Base-by-base conservation (phyloP, 768 basidiomycete species). In the Trametes maxima region DNA sequence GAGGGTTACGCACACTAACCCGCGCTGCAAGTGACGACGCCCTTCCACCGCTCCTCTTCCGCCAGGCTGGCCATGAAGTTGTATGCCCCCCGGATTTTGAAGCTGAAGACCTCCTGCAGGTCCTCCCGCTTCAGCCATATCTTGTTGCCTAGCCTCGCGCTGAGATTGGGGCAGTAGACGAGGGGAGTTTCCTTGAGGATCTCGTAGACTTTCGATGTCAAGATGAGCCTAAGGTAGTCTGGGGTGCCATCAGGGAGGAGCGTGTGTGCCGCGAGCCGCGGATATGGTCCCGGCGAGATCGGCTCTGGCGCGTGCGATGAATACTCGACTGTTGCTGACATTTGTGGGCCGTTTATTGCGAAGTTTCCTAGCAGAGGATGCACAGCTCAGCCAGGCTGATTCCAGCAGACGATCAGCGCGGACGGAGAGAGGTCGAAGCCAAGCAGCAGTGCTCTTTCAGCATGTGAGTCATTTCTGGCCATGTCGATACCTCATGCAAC, bases 81-180 rank as follows among this genome's bases (percentile, higher is more conserved):
- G 79, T 97, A 99, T 35, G 97, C 97, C 22, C 97, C 97, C 5
- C 97, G 82, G 48, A 98, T 95, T 73, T 99, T 99, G 86, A 99
- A 99, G 73, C 93, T 95, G 74, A 99, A 99, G 19, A 99, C 97
- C 69, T 94, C 89, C 47, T 98, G 96, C 2, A 97, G 82, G 70
- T 99, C 97, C 75, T 99, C 97, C 24, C 97, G 86, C 77, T 99
- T 99, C 60, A 99, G 84, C 86, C 89, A 95, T 75, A 99, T 90
- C 66, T 95, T 85, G 72, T 94, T 94, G 1, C 97, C 97, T 1
- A 98, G 80, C 63, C 89, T 87, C 62, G 88, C 76, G 67, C 93
- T 95, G 21, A 99, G 84, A 70, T 92, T 93, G 17, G 87, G 84
- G 28, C 96, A 95, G 53, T 83, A 82, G 19, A 95, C 89, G 42